Evolutionary conservation across 805 yeast species (phyloP).

Genomic region (Candida alai): DNA sequence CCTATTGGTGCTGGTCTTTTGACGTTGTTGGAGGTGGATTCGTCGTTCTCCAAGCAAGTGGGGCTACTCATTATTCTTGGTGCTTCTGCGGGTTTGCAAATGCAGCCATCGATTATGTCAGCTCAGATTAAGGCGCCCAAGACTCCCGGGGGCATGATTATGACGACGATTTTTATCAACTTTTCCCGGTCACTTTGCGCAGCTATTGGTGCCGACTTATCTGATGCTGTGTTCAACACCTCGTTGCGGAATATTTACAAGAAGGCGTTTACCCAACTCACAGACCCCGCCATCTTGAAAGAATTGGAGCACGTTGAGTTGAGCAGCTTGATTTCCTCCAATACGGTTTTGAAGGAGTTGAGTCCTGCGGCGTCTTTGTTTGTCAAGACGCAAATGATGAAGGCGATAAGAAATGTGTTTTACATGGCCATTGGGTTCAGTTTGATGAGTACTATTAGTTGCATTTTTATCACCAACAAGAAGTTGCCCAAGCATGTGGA

Average conservation of each 20-base stretch:
- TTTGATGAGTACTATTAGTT: conserved; percentile 22
- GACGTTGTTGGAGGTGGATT: conserved; percentile 35
- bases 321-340: conserved; percentile 5
- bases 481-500: conserved; percentile 18
- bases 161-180: conserved; percentile 44
- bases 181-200: conserved; percentile 46
- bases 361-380: conserved; percentile 20
- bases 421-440: conserved; percentile 39
- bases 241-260: conserved; percentile 10
- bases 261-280: conserved; percentile 6
- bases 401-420: conserved; percentile 36
- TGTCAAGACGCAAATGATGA: conserved; percentile 28
- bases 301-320: conserved; percentile 12
- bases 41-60: conserved; percentile 33
- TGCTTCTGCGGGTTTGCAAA: conserved; percentile 42
- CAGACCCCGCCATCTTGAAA: conserved; percentile 8
- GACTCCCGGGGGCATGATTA: conserved; percentile 44
- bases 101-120: conserved; percentile 43
- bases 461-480: conserved; percentile 34
- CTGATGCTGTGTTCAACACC: conserved; percentile 10
- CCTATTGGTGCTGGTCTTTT: conserved; percentile 45
- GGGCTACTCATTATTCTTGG: conserved; percentile 48
- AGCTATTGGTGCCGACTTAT: conserved; percentile 33
- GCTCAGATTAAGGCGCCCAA: conserved; percentile 51
- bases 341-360: conserved; percentile 10